Conservation (phyloP, 768 basidiomycete species). For the Lactifluus pinguis region DNA sequence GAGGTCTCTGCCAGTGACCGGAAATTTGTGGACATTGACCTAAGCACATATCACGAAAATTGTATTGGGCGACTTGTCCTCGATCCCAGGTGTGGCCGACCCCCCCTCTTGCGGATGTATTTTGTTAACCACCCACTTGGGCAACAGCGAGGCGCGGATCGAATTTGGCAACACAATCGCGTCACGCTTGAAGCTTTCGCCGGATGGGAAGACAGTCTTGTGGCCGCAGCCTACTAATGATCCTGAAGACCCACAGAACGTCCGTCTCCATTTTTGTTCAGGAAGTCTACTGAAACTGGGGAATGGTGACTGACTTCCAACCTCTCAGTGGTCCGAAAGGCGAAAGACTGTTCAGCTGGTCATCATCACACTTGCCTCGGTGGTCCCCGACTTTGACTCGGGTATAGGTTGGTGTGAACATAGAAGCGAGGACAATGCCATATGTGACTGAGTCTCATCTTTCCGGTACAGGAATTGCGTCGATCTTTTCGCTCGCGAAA, state of each 20-base stretch:
- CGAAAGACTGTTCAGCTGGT: constrained; percentile 49
- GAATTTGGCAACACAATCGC: constrained; percentile 54
- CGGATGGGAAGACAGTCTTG: constrained; percentile 49
- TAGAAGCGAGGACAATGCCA: not conserved
- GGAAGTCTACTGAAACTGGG: not conserved
- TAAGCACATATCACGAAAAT: constrained; percentile 40
- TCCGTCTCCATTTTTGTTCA: constrained; percentile 20
- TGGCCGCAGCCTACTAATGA: constrained; percentile 65
- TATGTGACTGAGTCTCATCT: not conserved
- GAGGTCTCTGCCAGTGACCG: not conserved
- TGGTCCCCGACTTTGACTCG: constrained; percentile 61
- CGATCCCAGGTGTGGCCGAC: constrained; percentile 43
- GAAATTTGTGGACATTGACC: constrained; percentile 24
- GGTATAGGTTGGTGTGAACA: constrained; percentile 40
- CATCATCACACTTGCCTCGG: constrained; percentile 54
- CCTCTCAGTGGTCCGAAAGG: constrained; percentile 40
- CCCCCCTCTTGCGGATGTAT: not conserved
- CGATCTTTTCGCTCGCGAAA: constrained; percentile 49
- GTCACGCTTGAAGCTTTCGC: constrained; percentile 44
- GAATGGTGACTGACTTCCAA: constrained; percentile 1
- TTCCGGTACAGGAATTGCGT: constrained; percentile 40
- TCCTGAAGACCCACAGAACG: constrained; percentile 58
- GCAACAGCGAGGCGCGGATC: constrained; percentile 45
- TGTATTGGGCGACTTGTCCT: constrained; percentile 52
- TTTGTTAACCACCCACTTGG: not conserved